Evolutionary conservation across 2,329 filamentous ascomycete genomes (phyloP).

Genomic region (Fulvia fulva): DNA sequence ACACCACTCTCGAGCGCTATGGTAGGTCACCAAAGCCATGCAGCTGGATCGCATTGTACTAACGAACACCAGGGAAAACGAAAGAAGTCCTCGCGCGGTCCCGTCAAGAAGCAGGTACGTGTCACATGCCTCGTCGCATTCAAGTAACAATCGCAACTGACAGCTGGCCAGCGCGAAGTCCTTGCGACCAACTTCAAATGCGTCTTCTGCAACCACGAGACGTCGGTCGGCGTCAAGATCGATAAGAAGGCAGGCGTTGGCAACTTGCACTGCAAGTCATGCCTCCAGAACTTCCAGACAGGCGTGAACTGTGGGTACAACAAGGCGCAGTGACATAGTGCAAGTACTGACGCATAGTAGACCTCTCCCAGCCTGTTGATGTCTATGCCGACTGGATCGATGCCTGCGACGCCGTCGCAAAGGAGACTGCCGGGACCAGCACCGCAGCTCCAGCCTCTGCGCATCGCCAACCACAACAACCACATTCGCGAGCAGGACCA

Average conservation of each 20-base stretch:
- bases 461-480: slow-evolving; percentile 10
- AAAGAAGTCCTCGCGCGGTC: slow-evolving; percentile 79
- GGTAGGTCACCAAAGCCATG: slow-evolving; percentile 3
- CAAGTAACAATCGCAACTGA: slow-evolving; percentile 1
- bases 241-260: slow-evolving; percentile 91
- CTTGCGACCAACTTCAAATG: slow-evolving; percentile 86
- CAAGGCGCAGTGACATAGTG: not conserved
- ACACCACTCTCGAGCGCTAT: slow-evolving; percentile 4
- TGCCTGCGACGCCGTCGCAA: slow-evolving; percentile 73
- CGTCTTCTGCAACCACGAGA: slow-evolving; percentile 98
- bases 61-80: slow-evolving; percentile 67
- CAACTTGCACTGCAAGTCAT: slow-evolving; percentile 83
- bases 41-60: not conserved
- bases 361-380: slow-evolving; percentile 85
- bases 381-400: slow-evolving; percentile 99
- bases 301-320: slow-evolving; percentile 84
- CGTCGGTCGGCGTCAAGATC: slow-evolving; percentile 82
- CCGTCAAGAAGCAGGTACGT: slow-evolving; percentile 71
- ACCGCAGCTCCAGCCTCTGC: slow-evolving; percentile 1
- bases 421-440: slow-evolving; percentile 44
- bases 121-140: not conserved
- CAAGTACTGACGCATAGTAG: slow-evolving; percentile 43
- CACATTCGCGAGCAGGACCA: slow-evolving; percentile 17
- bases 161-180: slow-evolving; percentile 51
- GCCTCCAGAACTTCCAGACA: slow-evolving; percentile 89